phyloP scores from a whole-genome alignment of 208 protist species.

The Wallacemonas sp. region DNA sequence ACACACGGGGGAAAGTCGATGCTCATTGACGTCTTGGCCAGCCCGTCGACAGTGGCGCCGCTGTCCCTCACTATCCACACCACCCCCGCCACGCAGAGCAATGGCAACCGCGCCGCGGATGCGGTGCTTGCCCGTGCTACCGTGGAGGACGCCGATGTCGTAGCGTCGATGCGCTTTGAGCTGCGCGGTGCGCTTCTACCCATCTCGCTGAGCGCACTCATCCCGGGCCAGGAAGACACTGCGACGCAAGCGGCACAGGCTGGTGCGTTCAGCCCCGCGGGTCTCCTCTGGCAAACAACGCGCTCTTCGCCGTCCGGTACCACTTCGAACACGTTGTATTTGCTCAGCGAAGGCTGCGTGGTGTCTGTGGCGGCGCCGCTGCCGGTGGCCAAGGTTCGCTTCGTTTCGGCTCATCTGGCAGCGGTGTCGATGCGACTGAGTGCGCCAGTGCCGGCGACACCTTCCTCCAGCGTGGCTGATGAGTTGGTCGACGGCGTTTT shows the following conservation, averaged over 20 bases:
- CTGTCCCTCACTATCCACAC: neutral
- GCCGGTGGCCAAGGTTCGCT: constrained; percentile 18
- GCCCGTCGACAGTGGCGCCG: constrained; percentile 2
- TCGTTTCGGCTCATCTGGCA: constrained; percentile 5
- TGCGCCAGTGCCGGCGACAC: too few relatives aligned
- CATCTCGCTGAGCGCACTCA: constrained; percentile 3
- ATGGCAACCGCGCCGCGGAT: too few relatives aligned
- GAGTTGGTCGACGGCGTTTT: constrained; percentile 13
- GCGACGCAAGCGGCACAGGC: neutral
- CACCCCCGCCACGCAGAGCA: neutral
- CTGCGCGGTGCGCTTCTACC: constrained; percentile 8
- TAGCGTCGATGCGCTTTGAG: neutral
- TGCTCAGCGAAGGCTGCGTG: constrained; percentile 20
- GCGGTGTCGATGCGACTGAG: neutral
- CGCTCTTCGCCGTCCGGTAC: neutral
- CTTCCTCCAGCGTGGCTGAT: neutral
- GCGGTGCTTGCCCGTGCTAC: too few relatives aligned
- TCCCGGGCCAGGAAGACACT: too few relatives aligned
- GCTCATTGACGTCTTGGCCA: constrained; percentile 8
- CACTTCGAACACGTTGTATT: constrained; percentile 1
- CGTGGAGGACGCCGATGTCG: too few relatives aligned
- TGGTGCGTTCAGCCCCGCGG: neutral
- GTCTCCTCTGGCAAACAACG: constrained; percentile 6
- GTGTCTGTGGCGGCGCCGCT: constrained; percentile 32
- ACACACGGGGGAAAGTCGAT: neutral